Base-by-base conservation (phyloP, 2,329 filamentous ascomycete genomes). In the Hymenoscyphus fraxineus region DNA sequence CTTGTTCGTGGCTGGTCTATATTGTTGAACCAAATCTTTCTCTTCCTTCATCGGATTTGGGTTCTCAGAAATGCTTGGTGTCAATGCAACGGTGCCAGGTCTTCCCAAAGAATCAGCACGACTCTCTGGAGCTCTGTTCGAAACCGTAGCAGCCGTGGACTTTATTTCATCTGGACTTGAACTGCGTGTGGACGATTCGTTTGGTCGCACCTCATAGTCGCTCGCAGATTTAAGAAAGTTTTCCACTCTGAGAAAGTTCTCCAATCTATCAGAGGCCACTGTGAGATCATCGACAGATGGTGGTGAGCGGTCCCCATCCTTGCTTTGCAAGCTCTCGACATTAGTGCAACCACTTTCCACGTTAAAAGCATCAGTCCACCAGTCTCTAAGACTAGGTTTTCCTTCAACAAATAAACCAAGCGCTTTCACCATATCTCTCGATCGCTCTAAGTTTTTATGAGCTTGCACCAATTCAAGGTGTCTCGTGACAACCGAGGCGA, bases 401-500 rank as follows among this genome's bases (percentile, higher is more conserved):
- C 80, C 80, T 60, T 83, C 82, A 1, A 83, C 81, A 63, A 84
- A 86, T 10, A 76, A 77, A 2, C 80, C 82, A 15, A 87, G 72
- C 0, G 83, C 82, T 31, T 80, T 78, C 41, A 81, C 81, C 76
- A 82, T 87, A 68, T 78, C 80, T 61, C 78, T 83, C 39, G 78
- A 83, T 67, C 78, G 80, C 68, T 77, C 80, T 67, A 80, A 81
- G 68, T 81, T 82, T 63, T 80, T 81, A 61, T 75, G 80, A 66
- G 76, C 81, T 69, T 80, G 79, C 58, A 78, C 83, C 78, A 80
- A 82, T 74, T 86, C 84, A 12, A 90, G 73, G 64, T 89, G 86
- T 19, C 85, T 80, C 76, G 86, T 84, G 2, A 86, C 78, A 1
- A 84, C 81, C 19, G 76, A 77, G 0, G 82, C 77, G 71, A 88